Evolutionary conservation across 1,139 yeast species (phyloP).

Genomic region (Groenewaldozyma sp.): DNA sequence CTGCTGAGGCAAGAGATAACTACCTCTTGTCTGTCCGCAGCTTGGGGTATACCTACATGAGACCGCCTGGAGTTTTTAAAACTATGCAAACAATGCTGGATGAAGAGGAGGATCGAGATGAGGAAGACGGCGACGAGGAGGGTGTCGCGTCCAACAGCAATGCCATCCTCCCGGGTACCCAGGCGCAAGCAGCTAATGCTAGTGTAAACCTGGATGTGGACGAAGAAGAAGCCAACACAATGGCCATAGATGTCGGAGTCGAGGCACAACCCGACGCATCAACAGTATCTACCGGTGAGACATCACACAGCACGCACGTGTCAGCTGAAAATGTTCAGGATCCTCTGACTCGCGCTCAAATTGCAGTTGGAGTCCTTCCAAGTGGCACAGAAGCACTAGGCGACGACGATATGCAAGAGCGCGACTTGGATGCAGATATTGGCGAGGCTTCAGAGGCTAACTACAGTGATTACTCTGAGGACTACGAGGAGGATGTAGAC

Average conservation of each 20-base stretch:
- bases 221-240: constrained; percentile 12
- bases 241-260: constrained; percentile 2
- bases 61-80: constrained; percentile 19
- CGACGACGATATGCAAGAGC: constrained; percentile 5
- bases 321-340: background rate
- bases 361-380: background rate
- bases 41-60: constrained; percentile 18
- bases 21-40: constrained; percentile 17
- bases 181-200: background rate
- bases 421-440: constrained; percentile 17
- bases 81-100: constrained; percentile 20
- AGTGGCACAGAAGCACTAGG: constrained; percentile 4
- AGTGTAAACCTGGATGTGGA: constrained; percentile 14
- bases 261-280: background rate
- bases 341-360: background rate
- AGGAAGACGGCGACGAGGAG: constrained; percentile 6
- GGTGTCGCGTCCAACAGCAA: constrained; percentile 4
- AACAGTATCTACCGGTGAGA: background rate
- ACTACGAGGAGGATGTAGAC: constrained; percentile 11
- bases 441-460: constrained; percentile 13
- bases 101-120: constrained; percentile 14
- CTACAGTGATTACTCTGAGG: constrained; percentile 16
- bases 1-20: constrained; percentile 10
- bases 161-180: background rate
- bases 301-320: background rate